Evolutionary conservation across 2,329 filamentous ascomycete genomes (phyloP).

Genomic region (Hymenoscyphus infarciens): DNA sequence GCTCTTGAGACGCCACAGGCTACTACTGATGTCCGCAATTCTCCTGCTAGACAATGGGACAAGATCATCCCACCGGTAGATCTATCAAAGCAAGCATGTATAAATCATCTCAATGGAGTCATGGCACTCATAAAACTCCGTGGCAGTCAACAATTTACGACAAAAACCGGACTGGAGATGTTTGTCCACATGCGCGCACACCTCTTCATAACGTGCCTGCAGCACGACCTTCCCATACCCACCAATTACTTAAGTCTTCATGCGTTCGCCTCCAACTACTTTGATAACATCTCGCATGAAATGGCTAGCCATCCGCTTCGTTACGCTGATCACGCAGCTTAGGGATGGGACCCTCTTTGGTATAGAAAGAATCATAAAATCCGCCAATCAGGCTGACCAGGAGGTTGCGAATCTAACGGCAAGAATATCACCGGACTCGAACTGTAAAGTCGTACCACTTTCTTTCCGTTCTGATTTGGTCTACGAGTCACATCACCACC

Average conservation of each 20-base stretch:
- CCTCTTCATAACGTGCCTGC: constrained; percentile 49
- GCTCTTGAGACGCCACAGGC: constrained; percentile 45
- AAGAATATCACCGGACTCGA: background rate
- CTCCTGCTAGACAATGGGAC: constrained; percentile 51
- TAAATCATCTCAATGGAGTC: constrained; percentile 50
- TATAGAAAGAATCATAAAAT: background rate
- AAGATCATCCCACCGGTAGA: constrained; percentile 42
- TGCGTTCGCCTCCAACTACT: constrained; percentile 40
- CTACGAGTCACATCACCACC: constrained; percentile 16
- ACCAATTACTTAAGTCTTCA: constrained; percentile 41
- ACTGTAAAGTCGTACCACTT: background rate
- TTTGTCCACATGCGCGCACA: constrained; percentile 51
- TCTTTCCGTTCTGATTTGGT: constrained; percentile 9
- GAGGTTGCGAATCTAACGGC: constrained; percentile 4
- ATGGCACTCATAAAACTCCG: constrained; percentile 46
- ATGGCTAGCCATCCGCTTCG: constrained; percentile 6
- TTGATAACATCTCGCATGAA: constrained; percentile 14
- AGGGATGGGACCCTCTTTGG: background rate
- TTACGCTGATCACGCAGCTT: background rate
- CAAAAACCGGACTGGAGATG: constrained; percentile 47
- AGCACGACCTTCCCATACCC: constrained; percentile 48
- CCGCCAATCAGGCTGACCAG: background rate
- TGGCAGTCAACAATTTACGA: constrained; percentile 44
- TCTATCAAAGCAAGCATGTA: constrained; percentile 40
- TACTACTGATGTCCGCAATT: constrained; percentile 48